phyloP scores from a whole-genome alignment of 768 basidiomycete genomes.

The Tulasnella sp. region DNA sequence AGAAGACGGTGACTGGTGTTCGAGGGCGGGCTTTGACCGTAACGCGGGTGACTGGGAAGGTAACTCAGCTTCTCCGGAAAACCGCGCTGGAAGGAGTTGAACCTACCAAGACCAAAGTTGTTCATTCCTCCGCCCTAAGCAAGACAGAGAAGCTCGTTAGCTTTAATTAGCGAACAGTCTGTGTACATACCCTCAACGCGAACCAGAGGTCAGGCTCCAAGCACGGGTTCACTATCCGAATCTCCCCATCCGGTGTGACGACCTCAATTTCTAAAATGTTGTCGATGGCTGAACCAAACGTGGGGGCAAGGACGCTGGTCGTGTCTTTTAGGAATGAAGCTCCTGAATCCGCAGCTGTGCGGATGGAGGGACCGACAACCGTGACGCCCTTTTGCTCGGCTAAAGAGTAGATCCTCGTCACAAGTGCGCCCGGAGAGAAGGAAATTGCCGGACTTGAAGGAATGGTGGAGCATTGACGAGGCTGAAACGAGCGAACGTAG shows the following conservation, averaged over 20 bases:
- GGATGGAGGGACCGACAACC: conserved; percentile 24
- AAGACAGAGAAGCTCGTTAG: background rate
- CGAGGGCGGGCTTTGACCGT: conserved; percentile 30
- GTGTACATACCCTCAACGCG: conserved; percentile 6
- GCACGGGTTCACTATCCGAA: conserved; percentile 20
- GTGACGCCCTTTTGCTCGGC: conserved; percentile 21
- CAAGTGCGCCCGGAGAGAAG: conserved; percentile 7
- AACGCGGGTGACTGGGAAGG: conserved; percentile 20
- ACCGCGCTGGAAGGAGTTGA: background rate
- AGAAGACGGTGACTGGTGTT: background rate
- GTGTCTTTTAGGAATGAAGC: conserved; percentile 12
- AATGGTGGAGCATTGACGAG: conserved; percentile 17
- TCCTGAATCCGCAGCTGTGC: background rate
- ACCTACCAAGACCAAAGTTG: conserved; percentile 23
- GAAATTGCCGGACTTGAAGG: conserved; percentile 5
- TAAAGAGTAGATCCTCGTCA: conserved; percentile 11
- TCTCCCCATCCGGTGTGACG: conserved; percentile 24
- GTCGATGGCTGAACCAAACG: conserved; percentile 28
- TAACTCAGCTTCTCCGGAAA: background rate
- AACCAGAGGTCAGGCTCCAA: conserved; percentile 26
- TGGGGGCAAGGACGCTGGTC: conserved; percentile 27
- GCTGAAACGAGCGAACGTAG: conserved; percentile 21
- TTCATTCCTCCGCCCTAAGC: conserved; percentile 23
- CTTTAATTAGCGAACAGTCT: background rate
- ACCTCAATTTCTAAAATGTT: conserved; percentile 26